These are phyloP conservation scores for Ustilago crameri DNA, from an alignment of 1,284 basidiomycete genomes.

Conservation along the genomic window DNA sequence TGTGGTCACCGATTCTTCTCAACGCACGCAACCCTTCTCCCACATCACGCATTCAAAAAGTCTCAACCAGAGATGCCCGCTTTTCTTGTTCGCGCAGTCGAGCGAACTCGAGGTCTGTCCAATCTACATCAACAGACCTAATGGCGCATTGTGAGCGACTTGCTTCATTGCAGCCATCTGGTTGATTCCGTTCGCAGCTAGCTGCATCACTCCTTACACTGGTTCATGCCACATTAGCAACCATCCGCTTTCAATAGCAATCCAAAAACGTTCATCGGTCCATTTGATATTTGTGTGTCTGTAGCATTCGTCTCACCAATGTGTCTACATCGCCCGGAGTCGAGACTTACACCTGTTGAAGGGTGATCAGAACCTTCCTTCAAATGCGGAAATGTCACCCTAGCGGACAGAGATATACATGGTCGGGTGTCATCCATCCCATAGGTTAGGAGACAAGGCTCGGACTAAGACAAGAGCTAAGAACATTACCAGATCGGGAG, in stretches of 20 bases:
- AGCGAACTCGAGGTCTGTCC: conserved; percentile 16
- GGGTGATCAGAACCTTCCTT: no score
- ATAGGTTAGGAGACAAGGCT: no score
- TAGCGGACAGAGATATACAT: no score
- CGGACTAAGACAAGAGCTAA: no score
- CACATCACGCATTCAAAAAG: conserved; percentile 37
- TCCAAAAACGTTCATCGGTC: conserved; percentile 31
- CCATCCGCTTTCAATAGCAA: conserved; percentile 31
- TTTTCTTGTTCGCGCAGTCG: conserved; percentile 15
- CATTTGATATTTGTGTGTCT: neutral
- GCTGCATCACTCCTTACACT: conserved; percentile 11
- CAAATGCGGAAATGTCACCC: no score
- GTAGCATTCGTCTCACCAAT: no score
- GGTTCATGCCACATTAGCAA: conserved; percentile 38
- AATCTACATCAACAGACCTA: conserved; percentile 5
- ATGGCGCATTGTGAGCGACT: conserved; percentile 7
- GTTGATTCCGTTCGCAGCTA: conserved; percentile 32
- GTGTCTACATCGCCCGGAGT: no score
- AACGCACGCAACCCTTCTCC: neutral
- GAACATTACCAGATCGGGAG: no score
- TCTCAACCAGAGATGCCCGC: conserved; percentile 23
- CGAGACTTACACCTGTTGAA: no score
- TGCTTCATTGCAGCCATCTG: conserved; percentile 10
- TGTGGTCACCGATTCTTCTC: conserved; percentile 3
- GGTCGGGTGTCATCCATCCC: no score